Conservation (phyloP, 176 grass and related monocot species). For the Musa beccarii region DNA sequence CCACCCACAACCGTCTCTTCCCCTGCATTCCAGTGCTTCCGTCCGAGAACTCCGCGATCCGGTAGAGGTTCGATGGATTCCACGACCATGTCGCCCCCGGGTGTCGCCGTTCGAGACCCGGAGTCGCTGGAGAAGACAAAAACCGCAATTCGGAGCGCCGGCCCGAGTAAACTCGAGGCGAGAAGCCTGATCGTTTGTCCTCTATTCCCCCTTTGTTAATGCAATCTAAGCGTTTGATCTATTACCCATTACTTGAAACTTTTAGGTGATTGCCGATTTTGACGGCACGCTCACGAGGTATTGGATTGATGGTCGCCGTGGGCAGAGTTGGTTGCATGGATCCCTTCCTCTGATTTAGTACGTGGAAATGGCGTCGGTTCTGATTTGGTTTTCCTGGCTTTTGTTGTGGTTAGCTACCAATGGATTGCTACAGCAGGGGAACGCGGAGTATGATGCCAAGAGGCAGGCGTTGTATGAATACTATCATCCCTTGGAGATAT, state of each 20-base stretch:
- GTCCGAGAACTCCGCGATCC: background rate
- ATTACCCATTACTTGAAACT: background rate
- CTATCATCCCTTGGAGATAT: constrained; percentile 90
- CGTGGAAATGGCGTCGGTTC: background rate
- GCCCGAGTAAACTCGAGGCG: constrained; percentile 40
- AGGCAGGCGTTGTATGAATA: constrained; percentile 70
- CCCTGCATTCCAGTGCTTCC: background rate
- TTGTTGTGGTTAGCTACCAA: constrained; percentile 50
- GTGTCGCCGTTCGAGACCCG: background rate
- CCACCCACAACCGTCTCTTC: background rate
- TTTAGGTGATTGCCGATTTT: constrained; percentile 90
- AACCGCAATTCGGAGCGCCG: constrained; percentile 34
- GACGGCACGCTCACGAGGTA: constrained; percentile 87
- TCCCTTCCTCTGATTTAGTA: background rate
- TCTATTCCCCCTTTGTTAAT: background rate
- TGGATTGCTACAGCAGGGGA: constrained; percentile 76
- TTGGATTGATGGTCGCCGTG: constrained; percentile 69
- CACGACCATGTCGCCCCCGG: background rate
- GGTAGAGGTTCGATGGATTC: background rate
- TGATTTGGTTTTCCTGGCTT: background rate
- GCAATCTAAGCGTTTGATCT: background rate
- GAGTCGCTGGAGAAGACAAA: constrained; percentile 22
- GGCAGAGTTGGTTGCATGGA: constrained; percentile 53
- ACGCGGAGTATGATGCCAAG: constrained; percentile 62
- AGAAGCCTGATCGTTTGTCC: background rate